Percentiles rank a stretch among this genome's conserved stretches.
These are phyloP conservation scores for Gossypium sturtianum DNA, from an alignment of 345 rosid genomes.

Conservation along the genomic window DNA sequence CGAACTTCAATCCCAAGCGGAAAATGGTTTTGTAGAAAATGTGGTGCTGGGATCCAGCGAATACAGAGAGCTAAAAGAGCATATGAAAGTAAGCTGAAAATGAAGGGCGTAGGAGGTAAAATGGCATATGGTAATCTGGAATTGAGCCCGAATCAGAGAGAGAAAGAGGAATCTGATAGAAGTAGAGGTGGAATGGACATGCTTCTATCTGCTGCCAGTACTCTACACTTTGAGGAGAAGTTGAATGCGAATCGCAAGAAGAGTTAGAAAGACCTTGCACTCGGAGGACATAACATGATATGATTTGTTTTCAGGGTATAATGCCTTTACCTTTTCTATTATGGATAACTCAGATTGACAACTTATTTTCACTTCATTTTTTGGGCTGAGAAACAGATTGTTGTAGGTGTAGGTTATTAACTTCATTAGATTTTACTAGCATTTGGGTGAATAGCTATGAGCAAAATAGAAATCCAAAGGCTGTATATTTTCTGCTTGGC, in stretches of 20 bases:
- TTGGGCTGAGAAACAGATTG: constrained; percentile 5
- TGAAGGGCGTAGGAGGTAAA: constrained; percentile 17
- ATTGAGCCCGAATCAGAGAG: constrained; percentile 18
- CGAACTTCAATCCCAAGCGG: constrained; percentile 47
- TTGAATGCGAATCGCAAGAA: constrained; percentile 26
- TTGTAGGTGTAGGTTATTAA: constrained; percentile 25
- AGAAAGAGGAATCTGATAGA: constrained; percentile 28
- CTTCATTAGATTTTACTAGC: constrained; percentile 23
- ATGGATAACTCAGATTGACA: constrained; percentile 2
- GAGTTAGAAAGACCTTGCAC: constrained; percentile 11
- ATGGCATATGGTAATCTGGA: constrained; percentile 10
- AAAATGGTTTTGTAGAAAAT: constrained; percentile 77
- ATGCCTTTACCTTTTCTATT: not conserved
- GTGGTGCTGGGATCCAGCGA: constrained; percentile 46
- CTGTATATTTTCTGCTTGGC: constrained; percentile 20
- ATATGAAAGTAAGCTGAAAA: constrained; percentile 29
- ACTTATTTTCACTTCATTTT: constrained; percentile 16
- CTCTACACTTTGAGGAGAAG: constrained; percentile 47
- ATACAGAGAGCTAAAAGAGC: constrained; percentile 44
- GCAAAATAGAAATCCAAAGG: constrained; percentile 16
- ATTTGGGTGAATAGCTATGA: constrained; percentile 16
- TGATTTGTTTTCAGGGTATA: not conserved
- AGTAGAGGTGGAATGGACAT: constrained; percentile 65
- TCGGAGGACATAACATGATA: not conserved
- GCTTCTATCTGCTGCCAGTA: constrained; percentile 75